phyloP scores from a whole-genome alignment of 257 asterid genomes.

The Solanum bukasovii region DNA sequence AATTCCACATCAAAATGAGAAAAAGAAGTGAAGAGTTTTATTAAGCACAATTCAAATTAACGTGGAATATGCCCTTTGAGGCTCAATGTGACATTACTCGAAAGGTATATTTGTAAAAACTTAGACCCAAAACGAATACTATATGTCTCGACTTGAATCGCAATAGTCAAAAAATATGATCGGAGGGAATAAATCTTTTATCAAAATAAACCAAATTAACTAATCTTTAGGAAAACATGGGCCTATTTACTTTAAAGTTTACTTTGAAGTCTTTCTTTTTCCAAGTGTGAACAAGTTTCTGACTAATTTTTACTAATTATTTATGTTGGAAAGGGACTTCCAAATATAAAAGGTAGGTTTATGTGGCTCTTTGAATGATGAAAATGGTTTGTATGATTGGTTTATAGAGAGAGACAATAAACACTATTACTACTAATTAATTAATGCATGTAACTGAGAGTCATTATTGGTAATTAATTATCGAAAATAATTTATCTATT shows the following conservation, averaged over 20 bases:
- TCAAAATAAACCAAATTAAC: background rate
- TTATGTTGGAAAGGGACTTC: background rate
- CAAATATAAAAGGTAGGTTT: background rate
- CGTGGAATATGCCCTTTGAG: background rate
- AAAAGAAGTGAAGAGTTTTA: background rate
- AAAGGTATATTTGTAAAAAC: background rate
- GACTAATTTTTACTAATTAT: background rate
- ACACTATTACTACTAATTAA: background rate
- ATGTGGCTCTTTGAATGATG: background rate
- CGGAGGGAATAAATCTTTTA: background rate
- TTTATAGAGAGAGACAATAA: background rate
- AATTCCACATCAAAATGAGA: background rate
- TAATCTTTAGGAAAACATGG: background rate
- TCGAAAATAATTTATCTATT: too few species aligned
- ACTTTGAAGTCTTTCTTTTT: background rate
- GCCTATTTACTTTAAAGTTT: background rate
- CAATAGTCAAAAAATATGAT: background rate
- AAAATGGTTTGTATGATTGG: background rate
- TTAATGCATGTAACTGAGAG: too few species aligned
- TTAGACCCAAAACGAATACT: background rate
- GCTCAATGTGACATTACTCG: background rate
- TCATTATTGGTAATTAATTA: too few species aligned
- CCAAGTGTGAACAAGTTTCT: background rate
- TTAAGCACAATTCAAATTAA: background rate
- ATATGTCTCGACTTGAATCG: background rate